These are phyloP conservation scores for Cyclostephanos tholiformis DNA, from an alignment of 108 stramenopile species.

Conservation along the genomic window DNA sequence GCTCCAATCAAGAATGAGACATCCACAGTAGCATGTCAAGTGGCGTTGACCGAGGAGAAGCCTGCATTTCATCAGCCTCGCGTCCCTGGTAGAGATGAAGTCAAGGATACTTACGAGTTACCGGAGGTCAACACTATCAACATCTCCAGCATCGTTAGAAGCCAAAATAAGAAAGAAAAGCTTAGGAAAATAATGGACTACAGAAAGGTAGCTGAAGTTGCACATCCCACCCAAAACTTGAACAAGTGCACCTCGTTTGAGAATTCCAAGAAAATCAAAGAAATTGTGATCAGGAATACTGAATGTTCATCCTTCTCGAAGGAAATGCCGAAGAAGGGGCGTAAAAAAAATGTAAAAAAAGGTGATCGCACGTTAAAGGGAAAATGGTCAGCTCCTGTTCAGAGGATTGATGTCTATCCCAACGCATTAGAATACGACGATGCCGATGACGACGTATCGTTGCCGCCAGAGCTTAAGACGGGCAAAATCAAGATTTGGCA, in stretches of 20 bases:
- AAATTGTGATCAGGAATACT: too few species aligned
- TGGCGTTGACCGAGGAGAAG: neutral
- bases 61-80: neutral
- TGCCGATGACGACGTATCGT: neutral
- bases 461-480: neutral
- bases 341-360: too few species aligned
- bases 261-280: neutral
- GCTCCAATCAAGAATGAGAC: neutral
- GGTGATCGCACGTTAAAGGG: neutral
- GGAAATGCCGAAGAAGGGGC: too few species aligned
- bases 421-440: neutral
- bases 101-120: neutral
- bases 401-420: neutral
- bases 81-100: too few species aligned
- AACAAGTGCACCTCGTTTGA: neutral
- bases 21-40: neutral
- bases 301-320: too few species aligned
- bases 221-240: neutral
- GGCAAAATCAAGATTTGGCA: constrained; percentile 3
- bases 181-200: constrained; percentile 6
- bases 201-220: neutral
- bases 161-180: neutral
- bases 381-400: neutral
- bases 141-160: neutral
- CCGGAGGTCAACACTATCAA: neutral